Evolutionary conservation across 768 basidiomycete genomes (phyloP).

Genomic region (Kockovaella imperatae): DNA sequence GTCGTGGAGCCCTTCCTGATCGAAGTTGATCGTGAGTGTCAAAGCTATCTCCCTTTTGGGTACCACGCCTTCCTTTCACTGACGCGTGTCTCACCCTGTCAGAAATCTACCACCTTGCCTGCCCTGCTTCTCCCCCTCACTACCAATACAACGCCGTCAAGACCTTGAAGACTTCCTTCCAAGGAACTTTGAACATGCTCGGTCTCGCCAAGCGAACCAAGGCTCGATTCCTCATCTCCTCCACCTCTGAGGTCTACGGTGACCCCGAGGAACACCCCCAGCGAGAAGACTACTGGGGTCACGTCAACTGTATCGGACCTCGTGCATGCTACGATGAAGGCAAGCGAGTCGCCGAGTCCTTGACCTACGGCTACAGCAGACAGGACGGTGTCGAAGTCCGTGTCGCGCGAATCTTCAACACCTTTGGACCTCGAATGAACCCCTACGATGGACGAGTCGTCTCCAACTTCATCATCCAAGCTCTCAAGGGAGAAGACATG

Average conservation of each 20-base stretch:
- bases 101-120: constrained; percentile 98
- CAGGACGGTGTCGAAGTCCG: constrained; percentile 94
- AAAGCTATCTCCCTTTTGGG: constrained; percentile 8
- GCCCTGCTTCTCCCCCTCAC: constrained; percentile 92
- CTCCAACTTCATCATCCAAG: constrained; percentile 97
- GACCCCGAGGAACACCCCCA: constrained; percentile 98
- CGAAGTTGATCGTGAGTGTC: constrained; percentile 86
- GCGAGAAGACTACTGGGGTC: constrained; percentile 92
- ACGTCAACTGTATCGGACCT: constrained; percentile 96
- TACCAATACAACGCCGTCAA: constrained; percentile 98
- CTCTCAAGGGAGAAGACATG: constrained; percentile 90
- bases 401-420: constrained; percentile 95
- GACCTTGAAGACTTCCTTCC: constrained; percentile 96
- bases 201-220: constrained; percentile 95
- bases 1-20: constrained; percentile 97
- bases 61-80: too few species aligned
- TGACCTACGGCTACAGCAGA: constrained; percentile 90
- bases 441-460: constrained; percentile 95
- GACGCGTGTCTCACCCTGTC: constrained; percentile 5
- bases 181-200: constrained; percentile 98
- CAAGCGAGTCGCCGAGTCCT: constrained; percentile 95
- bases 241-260: constrained; percentile 97
- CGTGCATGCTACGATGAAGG: constrained; percentile 99
- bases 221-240: constrained; percentile 90
- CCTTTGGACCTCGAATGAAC: constrained; percentile 56